A percentile compares a stretch with the other conserved stretches of the same genome.
phyloP scores from a whole-genome alignment of 306 rosid species.

The Aeschynomene evenia region DNA sequence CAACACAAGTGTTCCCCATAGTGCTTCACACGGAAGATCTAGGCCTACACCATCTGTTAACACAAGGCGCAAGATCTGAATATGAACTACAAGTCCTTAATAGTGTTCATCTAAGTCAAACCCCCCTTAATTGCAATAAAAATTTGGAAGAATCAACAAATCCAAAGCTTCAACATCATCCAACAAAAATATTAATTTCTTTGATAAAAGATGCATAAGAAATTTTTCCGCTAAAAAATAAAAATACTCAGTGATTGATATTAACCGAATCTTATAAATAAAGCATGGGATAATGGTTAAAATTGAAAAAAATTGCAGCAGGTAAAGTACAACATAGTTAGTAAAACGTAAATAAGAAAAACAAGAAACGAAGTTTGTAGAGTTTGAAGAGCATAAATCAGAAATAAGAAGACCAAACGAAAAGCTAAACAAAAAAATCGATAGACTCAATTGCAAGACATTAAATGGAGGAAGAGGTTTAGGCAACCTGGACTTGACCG shows the following conservation, averaged over 20 bases:
- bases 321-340: conserved; percentile 10
- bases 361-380: conserved; percentile 1
- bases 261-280: not conserved
- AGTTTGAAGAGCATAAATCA: conserved; percentile 26
- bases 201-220: not conserved
- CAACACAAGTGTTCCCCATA: conserved; percentile 97
- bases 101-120: conserved; percentile 56
- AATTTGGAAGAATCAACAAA: conserved; percentile 16
- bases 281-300: not conserved
- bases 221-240: not conserved
- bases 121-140: conserved; percentile 17
- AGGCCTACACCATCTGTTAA: conserved; percentile 35
- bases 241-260: not conserved
- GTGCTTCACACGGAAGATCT: conserved; percentile 39
- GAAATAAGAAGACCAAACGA: not conserved
- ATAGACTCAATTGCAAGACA: conserved; percentile 10
- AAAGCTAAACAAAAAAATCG: conserved; percentile 17
- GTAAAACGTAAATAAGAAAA: not conserved
- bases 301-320: not conserved
- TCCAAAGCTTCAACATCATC: conserved; percentile 30
- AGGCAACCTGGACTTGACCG: conserved; percentile 40
- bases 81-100: conserved; percentile 37
- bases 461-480: conserved; percentile 2
- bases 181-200: conserved; percentile 1
- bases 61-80: conserved; percentile 49